A percentile compares a stretch with the other conserved stretches of the same genome.
These are phyloP conservation scores for Fusarium sp. DNA, from an alignment of 2,329 filamentous ascomycete species.

Conservation along the genomic window DNA sequence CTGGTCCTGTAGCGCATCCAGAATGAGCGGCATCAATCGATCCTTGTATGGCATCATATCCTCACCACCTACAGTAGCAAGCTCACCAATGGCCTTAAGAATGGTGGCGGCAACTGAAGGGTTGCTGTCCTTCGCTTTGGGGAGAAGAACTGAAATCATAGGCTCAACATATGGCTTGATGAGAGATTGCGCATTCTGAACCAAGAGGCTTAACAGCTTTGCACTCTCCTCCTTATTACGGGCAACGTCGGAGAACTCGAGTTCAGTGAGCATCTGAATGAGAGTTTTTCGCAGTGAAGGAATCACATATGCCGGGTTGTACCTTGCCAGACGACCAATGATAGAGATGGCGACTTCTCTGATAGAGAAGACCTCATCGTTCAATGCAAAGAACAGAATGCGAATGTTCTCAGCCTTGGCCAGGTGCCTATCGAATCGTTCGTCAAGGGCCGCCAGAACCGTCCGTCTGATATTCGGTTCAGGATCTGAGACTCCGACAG, in stretches of 20 bases:
- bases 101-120: conserved; percentile 93
- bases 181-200: conserved; percentile 90
- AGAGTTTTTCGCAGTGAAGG: conserved; percentile 94
- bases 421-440: conserved; percentile 95
- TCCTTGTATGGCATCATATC: conserved; percentile 95
- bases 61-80: conserved; percentile 92
- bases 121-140: conserved; percentile 88
- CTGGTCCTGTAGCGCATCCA: conserved; percentile 93
- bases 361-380: conserved; percentile 93
- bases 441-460: conserved; percentile 89
- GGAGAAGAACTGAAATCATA: conserved; percentile 93
- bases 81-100: conserved; percentile 93
- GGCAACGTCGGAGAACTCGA: conserved; percentile 94
- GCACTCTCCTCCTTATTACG: conserved; percentile 97
- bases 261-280: conserved; percentile 94
- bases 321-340: conserved; percentile 89
- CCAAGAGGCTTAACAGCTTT: conserved; percentile 89
- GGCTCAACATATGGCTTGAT: conserved; percentile 98
- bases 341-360: conserved; percentile 96
- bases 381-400: conserved; percentile 93
- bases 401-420: conserved; percentile 97
- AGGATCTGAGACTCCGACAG: conserved; percentile 92
- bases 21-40: conserved; percentile 92
- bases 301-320: conserved; percentile 98
- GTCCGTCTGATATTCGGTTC: conserved; percentile 90